Percentiles rank a stretch among this genome's conserved stretches.
Evolutionary conservation across 2,329 filamentous ascomycete species (phyloP).

Genomic region (Aulographum hederae): DNA sequence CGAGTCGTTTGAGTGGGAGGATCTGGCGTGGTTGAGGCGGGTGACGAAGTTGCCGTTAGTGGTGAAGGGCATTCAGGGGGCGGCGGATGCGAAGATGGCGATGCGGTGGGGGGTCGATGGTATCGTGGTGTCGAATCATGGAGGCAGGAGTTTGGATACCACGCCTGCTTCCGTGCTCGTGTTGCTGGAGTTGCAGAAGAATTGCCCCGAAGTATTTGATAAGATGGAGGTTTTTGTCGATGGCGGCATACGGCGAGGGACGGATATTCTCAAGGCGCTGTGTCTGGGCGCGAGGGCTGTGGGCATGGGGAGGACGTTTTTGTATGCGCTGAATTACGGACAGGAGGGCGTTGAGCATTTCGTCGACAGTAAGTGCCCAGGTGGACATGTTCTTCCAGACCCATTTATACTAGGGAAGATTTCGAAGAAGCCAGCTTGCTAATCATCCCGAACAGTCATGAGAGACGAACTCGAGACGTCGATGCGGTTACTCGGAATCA

Average conservation of each 20-base stretch:
- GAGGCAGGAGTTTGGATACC: conserved; percentile 18
- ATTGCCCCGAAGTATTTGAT: conserved; percentile 17
- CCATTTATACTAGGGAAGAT: too few relatives aligned
- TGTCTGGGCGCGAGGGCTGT: conserved; percentile 21
- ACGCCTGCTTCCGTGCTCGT: conserved; percentile 13
- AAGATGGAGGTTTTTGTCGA: conserved; percentile 19
- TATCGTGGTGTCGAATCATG: conserved; percentile 32
- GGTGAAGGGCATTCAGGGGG: conserved; percentile 23
- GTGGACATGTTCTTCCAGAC: too few relatives aligned
- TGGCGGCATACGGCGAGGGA: conserved; percentile 18
- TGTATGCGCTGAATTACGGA: conserved; percentile 19
- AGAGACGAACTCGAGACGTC: conserved; percentile 6
- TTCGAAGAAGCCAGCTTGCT: too few relatives aligned
- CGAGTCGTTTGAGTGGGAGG: conserved; percentile 24
- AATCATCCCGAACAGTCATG: conserved; percentile 4
- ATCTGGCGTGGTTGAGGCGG: conserved; percentile 24
- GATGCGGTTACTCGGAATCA: conserved; percentile 5
- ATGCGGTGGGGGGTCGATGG: conserved; percentile 24
- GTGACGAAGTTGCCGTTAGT: conserved; percentile 19
- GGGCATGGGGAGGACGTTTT: conserved; percentile 17
- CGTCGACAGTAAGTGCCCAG: conserved; percentile 15
- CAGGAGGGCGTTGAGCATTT: conserved; percentile 16
- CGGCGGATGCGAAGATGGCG: conserved; percentile 23
- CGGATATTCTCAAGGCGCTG: conserved; percentile 19
- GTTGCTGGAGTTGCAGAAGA: conserved; percentile 18